phyloP scores from a whole-genome alignment of 2,329 filamentous ascomycete genomes.

The Claviceps sp. region DNA sequence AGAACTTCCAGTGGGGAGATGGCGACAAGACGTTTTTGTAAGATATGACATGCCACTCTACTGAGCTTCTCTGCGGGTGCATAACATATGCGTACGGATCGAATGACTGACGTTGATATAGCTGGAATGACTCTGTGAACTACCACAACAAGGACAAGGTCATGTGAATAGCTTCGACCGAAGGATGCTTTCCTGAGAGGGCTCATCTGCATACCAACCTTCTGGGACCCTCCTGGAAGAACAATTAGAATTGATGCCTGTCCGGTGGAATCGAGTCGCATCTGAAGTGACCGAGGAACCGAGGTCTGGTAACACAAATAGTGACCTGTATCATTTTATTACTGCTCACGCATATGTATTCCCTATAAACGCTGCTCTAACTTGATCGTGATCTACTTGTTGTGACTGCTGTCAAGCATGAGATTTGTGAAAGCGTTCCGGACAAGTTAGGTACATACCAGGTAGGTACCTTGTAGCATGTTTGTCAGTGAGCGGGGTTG shows the following conservation, averaged over 20 bases:
- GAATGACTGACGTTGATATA: constrained; percentile 17
- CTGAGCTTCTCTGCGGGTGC: not conserved
- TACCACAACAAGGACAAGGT: constrained; percentile 88
- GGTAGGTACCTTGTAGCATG: no score
- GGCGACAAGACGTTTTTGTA: constrained; percentile 66
- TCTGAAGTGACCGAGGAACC: not conserved
- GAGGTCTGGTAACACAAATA: not conserved
- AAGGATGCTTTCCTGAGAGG: not conserved
- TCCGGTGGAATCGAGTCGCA: not conserved
- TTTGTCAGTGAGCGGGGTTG: no score
- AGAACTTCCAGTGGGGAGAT: constrained; percentile 91
- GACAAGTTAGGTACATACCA: no score
- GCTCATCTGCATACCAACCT: not conserved
- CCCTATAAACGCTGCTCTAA: not conserved
- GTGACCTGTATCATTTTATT: not conserved
- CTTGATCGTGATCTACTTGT: no score
- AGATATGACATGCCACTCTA: constrained; percentile 7
- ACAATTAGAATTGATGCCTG: not conserved
- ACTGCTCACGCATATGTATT: not conserved
- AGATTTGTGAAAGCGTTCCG: no score
- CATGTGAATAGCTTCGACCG: constrained; percentile 21
- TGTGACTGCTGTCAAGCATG: no score
- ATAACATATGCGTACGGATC: not conserved
- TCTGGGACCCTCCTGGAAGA: not conserved
- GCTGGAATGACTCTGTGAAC: constrained; percentile 94